Conservation (phyloP, 163 green algal genomes). For the Chlorella variabilis region DNA sequence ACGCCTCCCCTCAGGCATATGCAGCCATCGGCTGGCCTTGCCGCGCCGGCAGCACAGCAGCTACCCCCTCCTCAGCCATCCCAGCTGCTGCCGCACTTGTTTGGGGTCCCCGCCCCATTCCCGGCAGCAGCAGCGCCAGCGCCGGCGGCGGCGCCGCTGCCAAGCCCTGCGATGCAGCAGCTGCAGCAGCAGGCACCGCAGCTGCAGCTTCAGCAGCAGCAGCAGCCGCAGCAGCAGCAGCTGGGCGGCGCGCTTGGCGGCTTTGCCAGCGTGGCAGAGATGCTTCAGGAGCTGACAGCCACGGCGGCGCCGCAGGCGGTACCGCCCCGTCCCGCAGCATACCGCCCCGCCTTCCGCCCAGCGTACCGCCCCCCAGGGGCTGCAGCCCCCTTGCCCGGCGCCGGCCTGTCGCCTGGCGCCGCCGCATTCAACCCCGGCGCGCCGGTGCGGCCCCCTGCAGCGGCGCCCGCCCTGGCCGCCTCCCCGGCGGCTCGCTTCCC, state of each 20-base stretch:
- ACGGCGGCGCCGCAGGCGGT: background rate
- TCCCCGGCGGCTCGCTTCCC: background rate
- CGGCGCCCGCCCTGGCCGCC: background rate
- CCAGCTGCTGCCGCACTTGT: constrained; percentile 8
- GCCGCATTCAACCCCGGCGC: too few relatives aligned
- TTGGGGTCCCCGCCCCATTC: background rate
- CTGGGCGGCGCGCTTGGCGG: background rate
- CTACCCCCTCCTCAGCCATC: background rate
- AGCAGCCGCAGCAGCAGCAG: background rate
- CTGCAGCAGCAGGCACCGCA: background rate
- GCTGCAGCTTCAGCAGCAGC: background rate
- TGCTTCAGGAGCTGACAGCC: constrained; percentile 17
- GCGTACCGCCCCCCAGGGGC: background rate
- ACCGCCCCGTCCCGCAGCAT: background rate
- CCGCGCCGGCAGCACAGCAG: background rate
- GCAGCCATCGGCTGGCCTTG: background rate
- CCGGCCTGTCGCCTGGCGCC: background rate
- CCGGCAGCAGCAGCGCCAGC: background rate
- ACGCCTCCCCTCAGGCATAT: background rate
- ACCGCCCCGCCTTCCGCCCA: constrained; percentile 13
- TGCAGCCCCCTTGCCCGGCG: too few relatives aligned
- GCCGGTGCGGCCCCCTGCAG: background rate
- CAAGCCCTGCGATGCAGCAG: background rate
- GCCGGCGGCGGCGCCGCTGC: background rate
- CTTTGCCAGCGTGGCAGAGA: constrained; percentile 13